A percentile compares a stretch with the other conserved stretches of the same genome.
Conservation (phyloP, 2,329 filamentous ascomycete genomes). For the Lanzia echinophila region DNA sequence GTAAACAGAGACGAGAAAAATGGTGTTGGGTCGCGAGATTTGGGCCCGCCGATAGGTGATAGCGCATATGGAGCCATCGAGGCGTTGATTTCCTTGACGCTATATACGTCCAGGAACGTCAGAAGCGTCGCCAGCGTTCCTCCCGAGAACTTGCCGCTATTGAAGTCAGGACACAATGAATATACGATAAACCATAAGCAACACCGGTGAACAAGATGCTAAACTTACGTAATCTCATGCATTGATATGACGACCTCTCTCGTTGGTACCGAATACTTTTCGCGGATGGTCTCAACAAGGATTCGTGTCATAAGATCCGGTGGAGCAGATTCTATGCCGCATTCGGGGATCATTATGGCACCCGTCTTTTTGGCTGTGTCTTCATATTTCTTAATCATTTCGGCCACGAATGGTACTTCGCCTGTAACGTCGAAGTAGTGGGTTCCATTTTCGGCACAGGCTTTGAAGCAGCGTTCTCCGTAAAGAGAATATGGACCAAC, state of each 20-base stretch:
- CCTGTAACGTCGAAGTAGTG: conserved; percentile 60
- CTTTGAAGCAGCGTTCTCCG: conserved; percentile 53
- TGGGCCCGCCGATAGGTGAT: conserved; percentile 44
- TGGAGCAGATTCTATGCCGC: conserved; percentile 55
- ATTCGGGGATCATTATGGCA: conserved; percentile 54
- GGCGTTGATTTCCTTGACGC: conserved; percentile 40
- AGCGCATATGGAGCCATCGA: conserved; percentile 47
- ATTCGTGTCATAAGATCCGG: conserved; percentile 53
- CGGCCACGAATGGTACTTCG: conserved; percentile 50
- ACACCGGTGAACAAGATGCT: too few species aligned
- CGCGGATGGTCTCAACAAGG: conserved; percentile 41
- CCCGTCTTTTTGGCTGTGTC: conserved; percentile 45
- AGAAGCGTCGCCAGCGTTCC: conserved; percentile 64
- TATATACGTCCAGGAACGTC: conserved; percentile 47
- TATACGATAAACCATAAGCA: background rate
- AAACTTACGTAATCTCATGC: conserved; percentile 36
- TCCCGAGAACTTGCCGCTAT: conserved; percentile 50
- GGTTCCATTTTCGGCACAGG: conserved; percentile 55
- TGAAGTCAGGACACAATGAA: conserved; percentile 4
- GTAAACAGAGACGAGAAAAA: conserved; percentile 35
- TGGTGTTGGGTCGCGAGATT: conserved; percentile 9
- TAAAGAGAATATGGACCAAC: conserved; percentile 53
- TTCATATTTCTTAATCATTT: conserved; percentile 56
- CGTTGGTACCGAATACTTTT: conserved; percentile 42
- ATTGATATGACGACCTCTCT: conserved; percentile 48